A percentile compares a stretch with the other conserved stretches of the same genome.
Conservation (phyloP, 192 early-diverging fungal genomes). For the Phycomyces nitens region DNA sequence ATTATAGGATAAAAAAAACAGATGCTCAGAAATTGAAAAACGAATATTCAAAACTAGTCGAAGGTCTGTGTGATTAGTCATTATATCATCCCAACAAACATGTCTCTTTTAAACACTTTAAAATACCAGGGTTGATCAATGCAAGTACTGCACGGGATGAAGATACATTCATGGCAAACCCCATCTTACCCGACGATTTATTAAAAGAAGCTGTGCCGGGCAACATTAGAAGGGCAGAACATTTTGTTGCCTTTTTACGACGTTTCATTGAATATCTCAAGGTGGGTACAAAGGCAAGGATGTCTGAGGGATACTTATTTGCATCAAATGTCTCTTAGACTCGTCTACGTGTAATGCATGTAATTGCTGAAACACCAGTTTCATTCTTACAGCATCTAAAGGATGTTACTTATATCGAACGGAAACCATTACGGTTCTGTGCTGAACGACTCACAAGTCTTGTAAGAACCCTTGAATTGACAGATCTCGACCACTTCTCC, state of each 20-base stretch:
- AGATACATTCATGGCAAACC: constrained; percentile 89
- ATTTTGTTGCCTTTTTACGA: constrained; percentile 95
- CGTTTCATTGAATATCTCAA: constrained; percentile 98
- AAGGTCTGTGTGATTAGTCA: constrained; percentile 43
- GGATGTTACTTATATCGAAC: constrained; percentile 94
- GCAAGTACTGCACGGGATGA: constrained; percentile 73
- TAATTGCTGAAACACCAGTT: constrained; percentile 91
- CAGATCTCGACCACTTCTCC: constrained; percentile 84
- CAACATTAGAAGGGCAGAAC: constrained; percentile 95
- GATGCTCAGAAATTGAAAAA: constrained; percentile 85
- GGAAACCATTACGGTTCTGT: constrained; percentile 93
- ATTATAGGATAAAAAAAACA: constrained; percentile 68
- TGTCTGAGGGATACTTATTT: neutral
- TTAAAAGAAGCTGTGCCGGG: constrained; percentile 93
- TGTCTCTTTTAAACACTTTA: constrained; percentile 8
- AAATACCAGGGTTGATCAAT: constrained; percentile 57
- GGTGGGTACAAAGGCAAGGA: constrained; percentile 30
- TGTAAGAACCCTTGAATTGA: constrained; percentile 88
- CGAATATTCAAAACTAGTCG: constrained; percentile 89
- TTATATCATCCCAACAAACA: too few species aligned
- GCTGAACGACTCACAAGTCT: constrained; percentile 88
- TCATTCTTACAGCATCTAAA: constrained; percentile 92
- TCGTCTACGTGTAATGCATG: constrained; percentile 92
- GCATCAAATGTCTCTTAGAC: constrained; percentile 48
- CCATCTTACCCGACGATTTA: constrained; percentile 91